A percentile compares a stretch with the other conserved stretches of the same genome.
Evolutionary conservation across 345 rosid genomes (phyloP).

Genomic region (Camelina laxa): DNA sequence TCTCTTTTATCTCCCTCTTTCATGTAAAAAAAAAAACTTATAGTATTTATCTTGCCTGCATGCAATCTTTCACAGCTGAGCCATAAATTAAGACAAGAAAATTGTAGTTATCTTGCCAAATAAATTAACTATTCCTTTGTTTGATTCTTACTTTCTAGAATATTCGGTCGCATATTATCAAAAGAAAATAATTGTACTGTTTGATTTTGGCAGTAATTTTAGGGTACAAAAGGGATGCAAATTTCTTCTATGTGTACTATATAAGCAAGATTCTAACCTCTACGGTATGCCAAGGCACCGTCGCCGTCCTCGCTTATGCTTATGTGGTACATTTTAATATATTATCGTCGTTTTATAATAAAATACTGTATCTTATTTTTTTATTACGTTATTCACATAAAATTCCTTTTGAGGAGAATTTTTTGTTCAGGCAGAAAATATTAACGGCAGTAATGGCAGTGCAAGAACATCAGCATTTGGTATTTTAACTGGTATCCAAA

Average conservation of each 20-base stretch:
- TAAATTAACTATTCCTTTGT: too few relatives aligned
- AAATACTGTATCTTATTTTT: background rate
- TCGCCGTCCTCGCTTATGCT: slow-evolving; percentile 78
- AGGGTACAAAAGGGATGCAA: slow-evolving; percentile 72
- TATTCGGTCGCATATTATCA: background rate
- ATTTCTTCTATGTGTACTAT: slow-evolving; percentile 69
- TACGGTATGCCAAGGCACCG: slow-evolving; percentile 66
- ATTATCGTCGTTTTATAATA: background rate
- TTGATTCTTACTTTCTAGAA: background rate
- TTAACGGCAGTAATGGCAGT: slow-evolving; percentile 39
- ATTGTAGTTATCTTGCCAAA: too few relatives aligned
- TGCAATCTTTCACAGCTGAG: too few relatives aligned
- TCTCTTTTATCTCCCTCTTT: too few relatives aligned
- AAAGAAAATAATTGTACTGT: too few relatives aligned
- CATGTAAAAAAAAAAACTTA: too few relatives aligned
- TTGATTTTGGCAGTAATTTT: slow-evolving; percentile 62
- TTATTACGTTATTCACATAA: background rate
- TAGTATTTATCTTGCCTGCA: too few relatives aligned
- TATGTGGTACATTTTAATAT: slow-evolving; percentile 61
- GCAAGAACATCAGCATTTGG: slow-evolving; percentile 71
- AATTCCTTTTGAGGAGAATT: too few relatives aligned
- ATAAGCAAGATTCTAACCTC: slow-evolving; percentile 61
- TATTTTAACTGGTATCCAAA: slow-evolving; percentile 59
- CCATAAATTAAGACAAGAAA: too few relatives aligned
- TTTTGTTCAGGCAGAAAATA: slow-evolving; percentile 65